phyloP scores from a whole-genome alignment of 768 basidiomycete species.

The Pisolithus orientalis region DNA sequence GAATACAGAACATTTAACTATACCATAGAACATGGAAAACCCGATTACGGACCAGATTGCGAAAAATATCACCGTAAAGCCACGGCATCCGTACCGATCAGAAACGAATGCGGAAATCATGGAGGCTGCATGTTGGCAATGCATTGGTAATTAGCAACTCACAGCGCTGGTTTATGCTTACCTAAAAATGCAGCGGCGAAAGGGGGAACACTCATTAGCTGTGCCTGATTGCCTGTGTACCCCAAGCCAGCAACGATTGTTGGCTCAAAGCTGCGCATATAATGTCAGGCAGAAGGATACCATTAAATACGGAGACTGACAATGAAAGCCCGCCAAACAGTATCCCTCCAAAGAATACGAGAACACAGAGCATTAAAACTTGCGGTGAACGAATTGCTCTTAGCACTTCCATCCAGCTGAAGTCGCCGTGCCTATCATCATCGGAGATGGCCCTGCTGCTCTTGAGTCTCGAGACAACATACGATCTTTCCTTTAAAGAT shows the following conservation, averaged over 20 bases:
- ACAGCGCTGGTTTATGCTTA: slow-evolving; percentile 18
- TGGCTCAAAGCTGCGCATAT: slow-evolving; percentile 53
- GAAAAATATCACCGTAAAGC: slow-evolving; percentile 38
- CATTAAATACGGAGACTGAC: slow-evolving; percentile 10
- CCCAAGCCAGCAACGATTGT: slow-evolving; percentile 63
- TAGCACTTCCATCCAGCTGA: slow-evolving; percentile 53
- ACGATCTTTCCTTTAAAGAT: slow-evolving; percentile 37
- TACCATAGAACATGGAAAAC: slow-evolving; percentile 50
- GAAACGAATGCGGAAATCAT: slow-evolving; percentile 42
- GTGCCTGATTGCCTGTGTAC: slow-evolving; percentile 19
- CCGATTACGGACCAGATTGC: slow-evolving; percentile 41
- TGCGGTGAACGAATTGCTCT: slow-evolving; percentile 47
- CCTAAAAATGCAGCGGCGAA: slow-evolving; percentile 45
- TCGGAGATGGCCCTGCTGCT: slow-evolving; percentile 27
- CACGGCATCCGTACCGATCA: slow-evolving; percentile 48
- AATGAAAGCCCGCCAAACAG: slow-evolving; percentile 13
- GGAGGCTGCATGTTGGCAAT: slow-evolving; percentile 22
- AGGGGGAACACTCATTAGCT: slow-evolving; percentile 56
- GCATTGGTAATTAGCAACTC: background rate
- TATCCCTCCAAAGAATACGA: slow-evolving; percentile 42
- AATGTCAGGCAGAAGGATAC: slow-evolving; percentile 33
- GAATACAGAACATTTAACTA: slow-evolving; percentile 5
- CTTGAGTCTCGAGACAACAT: slow-evolving; percentile 29
- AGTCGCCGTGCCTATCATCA: slow-evolving; percentile 39
- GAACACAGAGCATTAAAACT: slow-evolving; percentile 43